Percentiles rank a stretch among this genome's conserved stretches.
Evolutionary conservation across 345 rosid genomes (phyloP).

Genomic region (Hibiscus syriacus): DNA sequence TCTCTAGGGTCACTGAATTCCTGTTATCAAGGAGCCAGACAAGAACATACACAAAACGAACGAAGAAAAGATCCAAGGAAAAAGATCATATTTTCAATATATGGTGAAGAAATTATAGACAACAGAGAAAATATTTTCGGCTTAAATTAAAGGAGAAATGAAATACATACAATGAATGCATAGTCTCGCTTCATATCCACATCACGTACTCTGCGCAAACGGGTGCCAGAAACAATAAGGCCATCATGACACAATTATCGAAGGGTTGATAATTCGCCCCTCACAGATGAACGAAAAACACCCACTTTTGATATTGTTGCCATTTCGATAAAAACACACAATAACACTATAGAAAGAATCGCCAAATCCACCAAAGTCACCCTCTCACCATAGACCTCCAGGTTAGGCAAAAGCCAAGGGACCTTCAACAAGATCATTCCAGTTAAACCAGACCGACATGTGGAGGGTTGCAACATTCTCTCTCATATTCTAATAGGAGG

Average conservation of each 20-base stretch:
- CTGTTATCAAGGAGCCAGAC: conserved; percentile 23
- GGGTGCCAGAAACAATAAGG: conserved; percentile 91
- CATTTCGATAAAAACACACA: conserved; percentile 75
- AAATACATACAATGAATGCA: conserved; percentile 73
- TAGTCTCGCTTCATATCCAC: conserved; percentile 97
- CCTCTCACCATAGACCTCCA: conserved; percentile 86
- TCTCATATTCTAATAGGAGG: conserved; percentile 30
- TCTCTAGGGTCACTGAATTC: conserved; percentile 77
- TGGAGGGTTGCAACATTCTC: conserved; percentile 38
- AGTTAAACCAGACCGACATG: conserved; percentile 51
- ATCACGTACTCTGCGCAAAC: conserved; percentile 86
- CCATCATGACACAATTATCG: conserved; percentile 81
- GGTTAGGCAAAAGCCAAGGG: conserved; percentile 74
- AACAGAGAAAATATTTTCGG: not conserved
- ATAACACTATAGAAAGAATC: conserved; percentile 68
- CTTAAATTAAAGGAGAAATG: not conserved
- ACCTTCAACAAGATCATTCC: conserved; percentile 95
- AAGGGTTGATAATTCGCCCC: conserved; percentile 79
- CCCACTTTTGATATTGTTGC: conserved; percentile 76
- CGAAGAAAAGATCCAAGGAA: not conserved
- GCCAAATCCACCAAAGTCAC: conserved; percentile 87
- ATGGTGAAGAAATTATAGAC: not conserved
- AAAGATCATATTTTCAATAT: conserved; percentile 25
- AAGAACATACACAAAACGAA: not conserved
- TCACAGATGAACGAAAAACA: conserved; percentile 86